Percentiles rank a stretch among this genome's conserved stretches.
Evolutionary conservation across 2,329 filamentous ascomycete genomes (phyloP).

Genomic region (Scedosporium boydii): DNA sequence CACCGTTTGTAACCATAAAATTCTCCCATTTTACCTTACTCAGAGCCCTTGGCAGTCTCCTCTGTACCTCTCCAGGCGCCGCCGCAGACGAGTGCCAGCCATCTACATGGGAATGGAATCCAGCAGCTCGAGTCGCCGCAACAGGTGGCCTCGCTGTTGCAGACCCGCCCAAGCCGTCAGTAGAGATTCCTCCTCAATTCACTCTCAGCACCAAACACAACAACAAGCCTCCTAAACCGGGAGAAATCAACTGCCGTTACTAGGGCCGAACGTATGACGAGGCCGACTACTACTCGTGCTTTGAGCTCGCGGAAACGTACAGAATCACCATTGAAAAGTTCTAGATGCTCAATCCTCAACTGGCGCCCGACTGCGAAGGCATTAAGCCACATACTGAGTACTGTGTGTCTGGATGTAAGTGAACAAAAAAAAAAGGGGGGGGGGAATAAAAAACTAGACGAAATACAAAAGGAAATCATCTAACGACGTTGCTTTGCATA

Average conservation of each 20-base stretch:
- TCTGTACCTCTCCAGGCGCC: neutral
- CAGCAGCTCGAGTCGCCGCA: too few species aligned
- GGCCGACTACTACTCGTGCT: conserved; percentile 19
- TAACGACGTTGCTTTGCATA: conserved; percentile 4
- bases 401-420: conserved; percentile 20
- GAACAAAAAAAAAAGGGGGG: neutral
- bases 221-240: conserved; percentile 1
- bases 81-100: conserved; percentile 10
- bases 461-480: neutral
- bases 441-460: too few species aligned
- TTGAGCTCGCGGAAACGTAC: conserved; percentile 13
- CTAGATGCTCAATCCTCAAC: conserved; percentile 17
- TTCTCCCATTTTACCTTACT: neutral
- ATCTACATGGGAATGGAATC: conserved; percentile 3
- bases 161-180: too few species aligned
- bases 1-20: too few species aligned
- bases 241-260: conserved; percentile 15
- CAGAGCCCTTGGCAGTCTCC: neutral
- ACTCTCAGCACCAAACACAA: neutral
- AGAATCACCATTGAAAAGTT: conserved; percentile 15
- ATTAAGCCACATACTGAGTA: conserved; percentile 19
- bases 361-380: conserved; percentile 18
- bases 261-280: conserved; percentile 5
- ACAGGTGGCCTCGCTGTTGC: too few species aligned
- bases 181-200: too few species aligned